Conservation (phyloP, 2,329 filamentous ascomycete genomes). For the Dactylellina leptospora region DNA sequence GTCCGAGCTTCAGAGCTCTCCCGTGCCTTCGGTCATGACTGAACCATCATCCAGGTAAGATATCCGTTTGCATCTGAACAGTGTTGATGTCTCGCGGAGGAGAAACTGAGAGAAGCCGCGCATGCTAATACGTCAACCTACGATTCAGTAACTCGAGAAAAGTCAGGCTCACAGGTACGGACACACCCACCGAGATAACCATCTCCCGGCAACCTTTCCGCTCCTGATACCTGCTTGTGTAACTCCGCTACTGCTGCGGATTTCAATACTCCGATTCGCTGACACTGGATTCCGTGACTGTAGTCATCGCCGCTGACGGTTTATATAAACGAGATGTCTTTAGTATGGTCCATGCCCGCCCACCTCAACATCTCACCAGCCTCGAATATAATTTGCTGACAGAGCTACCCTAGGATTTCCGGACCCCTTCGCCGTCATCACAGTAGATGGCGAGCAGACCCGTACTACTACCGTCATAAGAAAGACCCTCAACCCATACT, state of each 20-base stretch:
- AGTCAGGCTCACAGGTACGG: slow-evolving; percentile 52
- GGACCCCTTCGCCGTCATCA: slow-evolving; percentile 96
- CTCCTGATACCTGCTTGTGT: too few species aligned
- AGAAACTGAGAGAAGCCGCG: slow-evolving; percentile 27
- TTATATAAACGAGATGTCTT: slow-evolving; percentile 99
- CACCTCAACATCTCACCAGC: slow-evolving; percentile 27
- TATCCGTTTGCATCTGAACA: slow-evolving; percentile 1
- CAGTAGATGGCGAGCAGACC: slow-evolving; percentile 96
- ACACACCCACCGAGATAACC: too few species aligned
- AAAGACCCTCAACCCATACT: slow-evolving; percentile 98
- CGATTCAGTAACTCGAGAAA: slow-evolving; percentile 52
- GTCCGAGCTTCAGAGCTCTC: slow-evolving; percentile 40
- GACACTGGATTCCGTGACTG: slow-evolving; percentile 33
- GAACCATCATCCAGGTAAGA: slow-evolving; percentile 53
- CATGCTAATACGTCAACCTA: slow-evolving; percentile 48
- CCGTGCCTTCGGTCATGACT: slow-evolving; percentile 51
- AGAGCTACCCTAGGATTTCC: slow-evolving; percentile 76
- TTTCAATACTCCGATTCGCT: too few species aligned
- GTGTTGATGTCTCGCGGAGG: slow-evolving; percentile 25
- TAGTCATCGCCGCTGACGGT: slow-evolving; percentile 98
- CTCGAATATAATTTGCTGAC: slow-evolving; percentile 11
- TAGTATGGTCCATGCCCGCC: slow-evolving; percentile 69
- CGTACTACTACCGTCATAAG: slow-evolving; percentile 98
- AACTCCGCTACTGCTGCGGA: too few species aligned
- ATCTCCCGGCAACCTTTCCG: too few species aligned